Evolutionary conservation across 106 monocot species (phyloP), one percentile per base, ranked within the genome.

Genomic region (Dendrobium catenatum): DNA sequence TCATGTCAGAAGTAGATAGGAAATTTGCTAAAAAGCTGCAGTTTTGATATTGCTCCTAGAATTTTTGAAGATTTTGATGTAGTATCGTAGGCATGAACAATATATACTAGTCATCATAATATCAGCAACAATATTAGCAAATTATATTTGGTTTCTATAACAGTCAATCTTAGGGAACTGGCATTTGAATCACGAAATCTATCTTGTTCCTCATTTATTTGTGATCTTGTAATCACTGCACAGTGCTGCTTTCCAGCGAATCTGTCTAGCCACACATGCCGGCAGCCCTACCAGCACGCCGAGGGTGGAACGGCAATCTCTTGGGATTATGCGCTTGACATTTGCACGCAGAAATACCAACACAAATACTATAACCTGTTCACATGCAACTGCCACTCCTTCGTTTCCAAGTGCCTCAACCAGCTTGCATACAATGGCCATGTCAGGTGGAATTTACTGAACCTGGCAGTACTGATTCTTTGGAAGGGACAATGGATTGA

Each of bases 351-450:
- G 3, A 80, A 83, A 24, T 95, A 88, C 83, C 88, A 89, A 76
- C 89, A 88, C 84, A 95, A 95, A 79, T 90, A 5, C 84, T 95
- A 88, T 87, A 95, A 95, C 79, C 78, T 92, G 56, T 95, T 95
- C 86, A 90, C 94, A 18, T 95, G 94, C 83, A 95, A 90, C 74
- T 88, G 90, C 73, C 84, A 92, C 84, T 95, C 92, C 6, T 95
- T 92, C 59, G 92, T 90, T 15, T 87, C 94, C 70, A 90, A 83
- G 84, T 94, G 94, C 84, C 78, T 94, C 17, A 92, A 94, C 68
- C 73, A 84, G 51, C 88, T 92, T 8, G 87, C 89, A 4, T 94
- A 94, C 49, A 41, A 84, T 10, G 86, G 87, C 2, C 88, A 85
- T 31, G 3, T 89, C 16, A 18, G 44, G 3, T 94, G 94, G 94